A percentile compares a stretch with the other conserved stretches of the same genome.
These are phyloP conservation scores for Annulohypoxylon bovei DNA, from an alignment of 495 filamentous ascomycete species.

Conservation along the genomic window DNA sequence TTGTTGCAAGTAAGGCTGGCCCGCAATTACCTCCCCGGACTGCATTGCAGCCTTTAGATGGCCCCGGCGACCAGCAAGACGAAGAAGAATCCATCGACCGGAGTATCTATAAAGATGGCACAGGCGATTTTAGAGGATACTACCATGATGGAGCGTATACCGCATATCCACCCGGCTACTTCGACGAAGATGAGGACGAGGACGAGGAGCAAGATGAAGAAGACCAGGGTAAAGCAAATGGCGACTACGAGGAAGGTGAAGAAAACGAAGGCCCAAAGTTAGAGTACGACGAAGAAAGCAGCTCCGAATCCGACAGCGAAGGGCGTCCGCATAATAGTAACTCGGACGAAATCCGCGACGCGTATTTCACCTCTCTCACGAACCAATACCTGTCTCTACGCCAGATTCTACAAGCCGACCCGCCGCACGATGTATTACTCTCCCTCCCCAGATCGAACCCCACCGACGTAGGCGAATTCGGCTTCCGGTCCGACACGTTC, in stretches of 20 bases:
- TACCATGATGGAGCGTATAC: constrained; percentile 79
- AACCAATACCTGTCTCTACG: constrained; percentile 69
- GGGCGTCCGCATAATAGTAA: constrained; percentile 53
- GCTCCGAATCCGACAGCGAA: constrained; percentile 35
- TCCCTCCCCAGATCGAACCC: constrained; percentile 67
- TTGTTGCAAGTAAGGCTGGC: constrained; percentile 64
- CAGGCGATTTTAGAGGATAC: constrained; percentile 65
- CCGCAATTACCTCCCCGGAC: constrained; percentile 53
- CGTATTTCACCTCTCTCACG: constrained; percentile 71
- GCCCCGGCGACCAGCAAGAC: constrained; percentile 37
- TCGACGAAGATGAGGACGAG: constrained; percentile 34
- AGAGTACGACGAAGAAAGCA: constrained; percentile 30
- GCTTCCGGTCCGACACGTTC: constrained; percentile 54
- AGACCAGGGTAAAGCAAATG: constrained; percentile 17
- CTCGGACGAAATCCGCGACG: constrained; percentile 53
- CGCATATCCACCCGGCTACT: constrained; percentile 55
- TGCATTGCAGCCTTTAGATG: constrained; percentile 26
- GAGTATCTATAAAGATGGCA: constrained; percentile 54
- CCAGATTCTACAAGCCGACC: constrained; percentile 62
- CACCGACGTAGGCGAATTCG: constrained; percentile 62
- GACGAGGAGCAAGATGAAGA: constrained; percentile 20
- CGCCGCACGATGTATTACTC: constrained; percentile 59
- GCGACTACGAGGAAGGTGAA: constrained; percentile 9
- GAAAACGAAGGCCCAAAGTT: not conserved
- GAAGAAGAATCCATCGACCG: constrained; percentile 48